Evolutionary conservation across 345 rosid species (phyloP).

Genomic region (Punica granatum): DNA sequence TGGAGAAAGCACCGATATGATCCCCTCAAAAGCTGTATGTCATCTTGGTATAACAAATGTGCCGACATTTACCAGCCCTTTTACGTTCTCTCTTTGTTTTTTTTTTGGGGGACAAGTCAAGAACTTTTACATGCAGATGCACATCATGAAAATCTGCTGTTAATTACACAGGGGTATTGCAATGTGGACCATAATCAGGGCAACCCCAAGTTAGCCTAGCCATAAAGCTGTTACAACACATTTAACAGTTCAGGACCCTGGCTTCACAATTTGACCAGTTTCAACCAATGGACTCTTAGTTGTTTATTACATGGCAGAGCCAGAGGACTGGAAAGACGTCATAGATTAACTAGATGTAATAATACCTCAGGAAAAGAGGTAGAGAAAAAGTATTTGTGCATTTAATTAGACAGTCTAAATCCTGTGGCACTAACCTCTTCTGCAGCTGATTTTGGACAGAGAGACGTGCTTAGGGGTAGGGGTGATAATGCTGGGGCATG

Average conservation of each 20-base stretch:
- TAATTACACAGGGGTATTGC: not conserved
- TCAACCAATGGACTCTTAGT: not conserved
- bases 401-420: not conserved
- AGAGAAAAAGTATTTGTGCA: not conserved
- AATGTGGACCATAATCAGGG: not conserved
- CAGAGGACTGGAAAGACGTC: not conserved
- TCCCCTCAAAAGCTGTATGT: not conserved
- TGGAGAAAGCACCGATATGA: not conserved
- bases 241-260: not conserved
- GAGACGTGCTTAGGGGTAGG: constrained; percentile 28
- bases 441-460: constrained; percentile 60
- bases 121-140: not conserved
- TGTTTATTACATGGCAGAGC: not conserved
- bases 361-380: not conserved
- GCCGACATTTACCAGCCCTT: not conserved
- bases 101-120: no score
- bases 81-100: no score
- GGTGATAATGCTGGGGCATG: constrained; percentile 59
- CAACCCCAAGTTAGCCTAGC: not conserved
- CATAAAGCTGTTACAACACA: not conserved
- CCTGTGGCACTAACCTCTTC: constrained; percentile 47
- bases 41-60: not conserved
- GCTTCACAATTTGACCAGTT: not conserved
- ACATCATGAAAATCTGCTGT: no score
- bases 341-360: not conserved